phyloP scores from a whole-genome alignment of 106 monocot genomes.

The Posidonia australis region DNA sequence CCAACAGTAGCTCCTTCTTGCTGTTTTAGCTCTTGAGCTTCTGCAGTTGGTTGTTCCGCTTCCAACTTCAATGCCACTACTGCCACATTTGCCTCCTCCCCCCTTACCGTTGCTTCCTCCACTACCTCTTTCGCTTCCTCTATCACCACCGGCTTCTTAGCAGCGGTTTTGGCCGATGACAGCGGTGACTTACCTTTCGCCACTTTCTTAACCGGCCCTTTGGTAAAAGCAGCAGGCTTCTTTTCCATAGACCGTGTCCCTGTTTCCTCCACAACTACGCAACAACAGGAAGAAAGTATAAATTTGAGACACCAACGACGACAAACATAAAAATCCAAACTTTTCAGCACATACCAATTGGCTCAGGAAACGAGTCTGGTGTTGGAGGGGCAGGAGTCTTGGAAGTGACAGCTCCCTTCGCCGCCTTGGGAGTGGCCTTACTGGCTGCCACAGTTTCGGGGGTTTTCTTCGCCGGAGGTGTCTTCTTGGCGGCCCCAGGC shows the following conservation, averaged over 20 bases:
- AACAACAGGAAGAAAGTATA: neutral
- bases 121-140: neutral
- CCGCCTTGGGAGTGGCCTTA: neutral
- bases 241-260: slow-evolving; percentile 3
- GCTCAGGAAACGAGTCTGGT: too few species aligned
- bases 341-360: too few species aligned
- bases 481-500: neutral
- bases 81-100: neutral
- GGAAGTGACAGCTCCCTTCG: neutral
- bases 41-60: neutral
- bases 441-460: too few species aligned
- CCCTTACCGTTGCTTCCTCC: slow-evolving; percentile 3
- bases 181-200: slow-evolving; percentile 18
- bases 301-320: too few species aligned
- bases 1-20: neutral
- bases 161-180: slow-evolving; percentile 1
- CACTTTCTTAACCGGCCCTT: neutral
- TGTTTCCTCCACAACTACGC: neutral
- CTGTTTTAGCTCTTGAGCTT: too few species aligned
- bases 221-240: slow-evolving; percentile 2
- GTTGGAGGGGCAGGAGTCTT: neutral
- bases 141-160: too few species aligned
- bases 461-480: neutral
- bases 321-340: too few species aligned
- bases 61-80: neutral